Base-by-base conservation (phyloP, 805 yeast genomes). In the Cyberlindnera maritima region DNA sequence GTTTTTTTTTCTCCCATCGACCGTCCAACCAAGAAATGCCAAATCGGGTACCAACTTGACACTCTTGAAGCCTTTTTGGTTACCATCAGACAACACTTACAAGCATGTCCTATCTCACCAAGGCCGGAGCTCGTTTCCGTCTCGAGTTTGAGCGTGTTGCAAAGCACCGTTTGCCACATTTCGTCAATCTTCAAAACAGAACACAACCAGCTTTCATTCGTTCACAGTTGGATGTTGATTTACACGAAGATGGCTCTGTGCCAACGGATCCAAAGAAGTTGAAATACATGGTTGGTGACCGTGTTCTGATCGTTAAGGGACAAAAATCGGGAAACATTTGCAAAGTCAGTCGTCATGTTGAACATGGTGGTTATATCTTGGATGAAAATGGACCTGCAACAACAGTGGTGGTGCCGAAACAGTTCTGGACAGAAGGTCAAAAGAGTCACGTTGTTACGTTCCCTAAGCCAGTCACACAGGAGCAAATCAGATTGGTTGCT, bases 401-500 rank as follows among this genome's bases (percentile, higher is more conserved):
- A 53, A 72, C 75, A 41, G 74, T 79, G 43, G 80, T 87, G 32
- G 75, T 88, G 39, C 96, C 97, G 23, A 81, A 80, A 56, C 71
- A 74, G 42, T 75, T 77, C 57, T 88, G 96, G 95, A 72, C 76
- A 34, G 81, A 78, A 37, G 83, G 84, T 31, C 94, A 86, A 61
- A 73, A 72, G 19, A 77, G 85, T 36, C 92, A 88, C 55, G 80
- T 88, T 37, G 71, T 84, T 20, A 83, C 83, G 31, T 77, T 79
- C 58, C 96, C 96, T 33, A 70, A 69, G 33, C 75, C 83, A 5
- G 75, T 88, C 25, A 77, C 80, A 32, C 74, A 77, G 51, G 69
- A 71, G 20, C 79, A 83, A 53, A 69, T 91, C 48, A 82, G 83
- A 60, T 76, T 92, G 41, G 94, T 92, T 2, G 91, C 92, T 20